Conservation (phyloP, 306 rosid genomes). For the Cicer cuneatum region DNA sequence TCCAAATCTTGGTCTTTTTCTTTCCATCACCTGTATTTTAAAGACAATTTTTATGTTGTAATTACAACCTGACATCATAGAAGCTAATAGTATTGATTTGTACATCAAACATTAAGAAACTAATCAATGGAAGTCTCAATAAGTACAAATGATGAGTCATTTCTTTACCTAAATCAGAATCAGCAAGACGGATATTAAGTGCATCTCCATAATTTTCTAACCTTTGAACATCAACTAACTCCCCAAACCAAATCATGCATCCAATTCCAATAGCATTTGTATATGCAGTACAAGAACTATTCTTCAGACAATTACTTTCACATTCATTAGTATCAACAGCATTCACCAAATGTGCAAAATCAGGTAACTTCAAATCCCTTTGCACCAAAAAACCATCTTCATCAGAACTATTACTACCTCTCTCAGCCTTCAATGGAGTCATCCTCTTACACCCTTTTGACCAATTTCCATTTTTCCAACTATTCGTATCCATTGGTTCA, state of each 20-base stretch:
- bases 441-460: constrained; percentile 70
- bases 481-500: constrained; percentile 41
- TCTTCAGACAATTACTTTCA: constrained; percentile 48
- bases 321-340: constrained; percentile 40
- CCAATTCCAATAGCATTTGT: constrained; percentile 66
- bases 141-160: constrained; percentile 7
- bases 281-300: constrained; percentile 65
- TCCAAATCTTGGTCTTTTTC: constrained; percentile 50
- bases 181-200: constrained; percentile 63
- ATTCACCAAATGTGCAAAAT: constrained; percentile 53
- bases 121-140: neutral
- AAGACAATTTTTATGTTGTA: constrained; percentile 11
- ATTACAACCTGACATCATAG: constrained; percentile 32
- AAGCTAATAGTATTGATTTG: constrained; percentile 29
- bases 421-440: constrained; percentile 52
- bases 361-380: constrained; percentile 64
- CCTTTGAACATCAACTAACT: constrained; percentile 57
- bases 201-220: constrained; percentile 51
- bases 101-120: constrained; percentile 9
- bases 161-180: constrained; percentile 56
- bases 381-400: constrained; percentile 63
- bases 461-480: constrained; percentile 58
- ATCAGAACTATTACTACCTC: constrained; percentile 37
- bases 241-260: constrained; percentile 67
- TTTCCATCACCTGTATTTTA: constrained; percentile 48